Base-by-base conservation (phyloP, 495 filamentous ascomycete species). In the Hypoxylon fuscum region DNA sequence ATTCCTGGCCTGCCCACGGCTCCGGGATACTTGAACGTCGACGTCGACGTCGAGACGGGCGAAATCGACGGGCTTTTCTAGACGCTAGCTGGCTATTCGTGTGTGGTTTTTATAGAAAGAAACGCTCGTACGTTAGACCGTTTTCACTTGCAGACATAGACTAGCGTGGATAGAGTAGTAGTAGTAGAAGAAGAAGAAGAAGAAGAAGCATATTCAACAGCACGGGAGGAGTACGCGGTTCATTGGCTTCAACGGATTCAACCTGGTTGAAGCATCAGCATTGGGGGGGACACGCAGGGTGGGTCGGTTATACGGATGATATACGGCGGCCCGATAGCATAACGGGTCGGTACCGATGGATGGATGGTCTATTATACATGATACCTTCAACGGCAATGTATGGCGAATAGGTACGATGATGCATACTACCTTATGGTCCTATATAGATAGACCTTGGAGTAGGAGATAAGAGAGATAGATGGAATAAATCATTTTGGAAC, bases 11-110 rank as follows among this genome's bases (percentile, higher is more conserved):
- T 98, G 66, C 95, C 95, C 20, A 98, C 95, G 15, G 93, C 93
- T 14, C 95, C 95, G 12, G 95, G 95, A 9, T 98, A 97, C 72
- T 76, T 98, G 43, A 98, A 98, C 66, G 94, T 97, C 12, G 95
- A 98, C 65, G 89, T 98, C 46, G 91, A 98, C 68, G 75, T 85
- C 5, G 92, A 95, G 76, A 97, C 94, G 27, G 95, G 93, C 37
- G 94, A 98, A 77, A 96, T 98, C 55, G 90, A 96, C 64, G 95
- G 95, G 6, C 80, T 98, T 45, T 98, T 98, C 75, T 98, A 89
- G 74, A 56, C 31, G 35, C 11, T 23, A 29, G 1, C 17, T 23
- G 8, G 10, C 27, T 50, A 15, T 32, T 9, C 2, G 31, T 18
- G 22, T 17, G 18, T 15, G 21, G 32, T 27, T 14, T 40, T 15